A percentile compares a stretch with the other conserved stretches of the same genome.
Evolutionary conservation across 805 yeast genomes (phyloP).

Genomic region (Kuraishia capsulata): DNA sequence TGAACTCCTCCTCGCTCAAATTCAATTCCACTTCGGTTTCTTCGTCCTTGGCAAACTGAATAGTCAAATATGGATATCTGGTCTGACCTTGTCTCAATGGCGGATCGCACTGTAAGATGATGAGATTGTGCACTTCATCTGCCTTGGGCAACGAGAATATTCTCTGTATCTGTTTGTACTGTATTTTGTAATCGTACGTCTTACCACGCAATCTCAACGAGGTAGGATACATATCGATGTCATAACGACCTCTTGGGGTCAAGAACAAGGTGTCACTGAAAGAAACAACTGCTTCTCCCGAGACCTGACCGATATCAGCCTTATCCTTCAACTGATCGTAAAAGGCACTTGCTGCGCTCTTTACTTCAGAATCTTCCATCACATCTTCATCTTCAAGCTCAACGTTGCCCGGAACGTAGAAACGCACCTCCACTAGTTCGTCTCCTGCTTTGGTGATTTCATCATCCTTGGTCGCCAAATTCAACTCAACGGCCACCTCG

Average conservation of each 20-base stretch:
- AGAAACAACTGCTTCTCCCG: conserved; percentile 92
- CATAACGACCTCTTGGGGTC: conserved; percentile 98
- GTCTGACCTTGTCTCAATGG: conserved; percentile 98
- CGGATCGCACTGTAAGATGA: conserved; percentile 89
- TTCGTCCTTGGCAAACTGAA: conserved; percentile 87
- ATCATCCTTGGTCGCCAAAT: conserved; percentile 20
- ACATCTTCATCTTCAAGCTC: conserved; percentile 19
- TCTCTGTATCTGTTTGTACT: conserved; percentile 81
- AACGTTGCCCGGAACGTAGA: conserved; percentile 85
- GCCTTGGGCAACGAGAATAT: conserved; percentile 90
- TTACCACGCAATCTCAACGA: conserved; percentile 92
- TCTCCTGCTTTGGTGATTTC: conserved; percentile 73
- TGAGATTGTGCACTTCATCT: conserved; percentile 82
- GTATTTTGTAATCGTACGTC: conserved; percentile 94
- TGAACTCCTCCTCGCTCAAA: conserved; percentile 73
- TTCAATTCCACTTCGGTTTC: conserved; percentile 87
- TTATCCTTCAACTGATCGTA: conserved; percentile 87
- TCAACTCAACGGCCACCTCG: conserved; percentile 88
- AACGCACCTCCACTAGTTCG: conserved; percentile 89
- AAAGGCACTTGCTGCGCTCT: conserved; percentile 73
- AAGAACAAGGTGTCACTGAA: conserved; percentile 85
- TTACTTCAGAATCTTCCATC: conserved; percentile 26
- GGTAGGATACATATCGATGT: conserved; percentile 83
- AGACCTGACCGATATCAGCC: conserved; percentile 89
- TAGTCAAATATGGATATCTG: conserved; percentile 81